Evolutionary conservation across 2,329 filamentous ascomycete genomes (phyloP).

Genomic region (Dichotomopilus funicola): DNA sequence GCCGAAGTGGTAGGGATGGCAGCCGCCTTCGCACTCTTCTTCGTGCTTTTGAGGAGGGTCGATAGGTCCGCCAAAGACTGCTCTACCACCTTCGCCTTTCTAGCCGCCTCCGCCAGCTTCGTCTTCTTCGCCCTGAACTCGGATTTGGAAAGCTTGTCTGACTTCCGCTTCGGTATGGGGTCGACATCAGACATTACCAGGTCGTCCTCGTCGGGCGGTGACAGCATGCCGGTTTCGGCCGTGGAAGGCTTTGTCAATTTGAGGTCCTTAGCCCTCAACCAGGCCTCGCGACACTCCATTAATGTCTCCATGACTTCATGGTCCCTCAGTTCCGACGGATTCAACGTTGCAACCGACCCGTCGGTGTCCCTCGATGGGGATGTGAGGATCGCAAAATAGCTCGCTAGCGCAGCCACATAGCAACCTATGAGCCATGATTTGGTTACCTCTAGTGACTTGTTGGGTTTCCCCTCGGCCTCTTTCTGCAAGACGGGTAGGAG

Average conservation of each 20-base stretch:
- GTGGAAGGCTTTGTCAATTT: conserved; percentile 36
- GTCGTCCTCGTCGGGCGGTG: conserved; percentile 23
- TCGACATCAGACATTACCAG: background rate
- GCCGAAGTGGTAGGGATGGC: conserved; percentile 33
- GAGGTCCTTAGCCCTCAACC: conserved; percentile 68
- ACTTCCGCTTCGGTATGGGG: conserved; percentile 20
- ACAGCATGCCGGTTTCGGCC: conserved; percentile 29
- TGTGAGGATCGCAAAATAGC: conserved; percentile 93
- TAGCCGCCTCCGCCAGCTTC: conserved; percentile 37
- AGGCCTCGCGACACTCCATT: conserved; percentile 71
- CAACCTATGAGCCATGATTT: conserved; percentile 77
- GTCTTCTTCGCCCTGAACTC: conserved; percentile 33
- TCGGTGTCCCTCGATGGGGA: conserved; percentile 61
- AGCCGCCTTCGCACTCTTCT: conserved; percentile 32
- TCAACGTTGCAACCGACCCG: conserved; percentile 52
- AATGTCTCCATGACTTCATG: conserved; percentile 87
- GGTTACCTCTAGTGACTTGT: conserved; percentile 53
- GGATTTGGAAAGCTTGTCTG: conserved; percentile 31
- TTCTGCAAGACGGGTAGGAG: conserved; percentile 53
- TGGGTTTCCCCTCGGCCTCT: conserved; percentile 46
- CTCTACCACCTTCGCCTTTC: conserved; percentile 54
- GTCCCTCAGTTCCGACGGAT: conserved; percentile 74
- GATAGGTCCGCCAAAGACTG: conserved; percentile 65
- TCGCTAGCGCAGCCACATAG: conserved; percentile 78
- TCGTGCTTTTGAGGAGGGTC: conserved; percentile 46